A percentile compares a stretch with the other conserved stretches of the same genome.
Evolutionary conservation across 306 rosid species (phyloP).

Genomic region (Argentina anserina): DNA sequence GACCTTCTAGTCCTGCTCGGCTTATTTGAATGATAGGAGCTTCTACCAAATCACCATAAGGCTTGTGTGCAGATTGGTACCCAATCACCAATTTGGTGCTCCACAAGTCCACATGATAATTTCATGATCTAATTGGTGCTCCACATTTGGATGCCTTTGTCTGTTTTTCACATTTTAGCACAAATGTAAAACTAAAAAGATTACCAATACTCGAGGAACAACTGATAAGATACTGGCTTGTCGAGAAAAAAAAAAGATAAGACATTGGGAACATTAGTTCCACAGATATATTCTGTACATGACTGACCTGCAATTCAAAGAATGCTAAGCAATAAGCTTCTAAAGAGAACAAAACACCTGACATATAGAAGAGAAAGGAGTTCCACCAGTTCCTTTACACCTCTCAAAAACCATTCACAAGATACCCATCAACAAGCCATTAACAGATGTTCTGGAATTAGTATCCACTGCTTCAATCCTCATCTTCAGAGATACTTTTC

Average conservation of each 20-base stretch:
- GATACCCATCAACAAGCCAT: neutral
- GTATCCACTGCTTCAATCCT: neutral
- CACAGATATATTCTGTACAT: conserved; percentile 11
- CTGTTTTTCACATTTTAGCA: neutral
- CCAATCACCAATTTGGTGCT: too few relatives aligned
- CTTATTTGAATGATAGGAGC: too few relatives aligned
- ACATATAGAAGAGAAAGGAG: neutral
- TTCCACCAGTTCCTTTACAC: neutral
- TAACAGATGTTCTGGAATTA: neutral
- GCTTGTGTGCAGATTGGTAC: too few relatives aligned
- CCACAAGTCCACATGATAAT: too few relatives aligned
- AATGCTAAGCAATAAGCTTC: conserved; percentile 11
- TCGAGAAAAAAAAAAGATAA: too few relatives aligned
- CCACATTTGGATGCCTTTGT: too few relatives aligned
- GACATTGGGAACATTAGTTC: neutral
- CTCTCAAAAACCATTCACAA: conserved; percentile 16
- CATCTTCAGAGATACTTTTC: conserved; percentile 11
- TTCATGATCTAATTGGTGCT: too few relatives aligned
- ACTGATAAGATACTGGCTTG: too few relatives aligned
- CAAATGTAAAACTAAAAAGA: neutral
- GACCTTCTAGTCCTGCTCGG: too few relatives aligned
- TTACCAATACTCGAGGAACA: neutral
- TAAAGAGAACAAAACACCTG: neutral
- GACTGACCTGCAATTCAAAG: conserved; percentile 25
- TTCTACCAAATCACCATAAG: too few relatives aligned